Base-by-base conservation (phyloP, 2,329 filamentous ascomycete genomes). In the Rhynchosporium secalis region DNA sequence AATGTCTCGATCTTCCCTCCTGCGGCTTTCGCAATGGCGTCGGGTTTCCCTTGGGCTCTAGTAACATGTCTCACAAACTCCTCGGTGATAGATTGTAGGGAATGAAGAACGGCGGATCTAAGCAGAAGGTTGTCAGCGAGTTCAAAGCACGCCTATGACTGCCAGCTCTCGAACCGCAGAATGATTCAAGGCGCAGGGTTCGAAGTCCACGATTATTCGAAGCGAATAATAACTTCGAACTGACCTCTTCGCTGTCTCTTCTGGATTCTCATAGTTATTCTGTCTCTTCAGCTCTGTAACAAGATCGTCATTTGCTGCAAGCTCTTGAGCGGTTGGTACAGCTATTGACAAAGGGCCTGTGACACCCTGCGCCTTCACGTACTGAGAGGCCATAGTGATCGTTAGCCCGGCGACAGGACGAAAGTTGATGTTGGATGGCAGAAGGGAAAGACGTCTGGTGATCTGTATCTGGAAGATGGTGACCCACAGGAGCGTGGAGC, bases 1-100 rank as follows among this genome's bases (percentile, higher is more conserved):
- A 95, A 99, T 1, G 94, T 96, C 75, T 96, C 96, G 69, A 99
- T 87, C 78, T 94, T 95, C 67, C 93, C 95, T 58, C 93, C 91
- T 5, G 93, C 91, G 72, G 89, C 88, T 69, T 93, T 91, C 51
- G 95, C 84, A 51, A 95, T 84, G 38, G 87, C 86, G 48, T 91
- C 85, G 51, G 92, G 89, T 56, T 94, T 81, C 7, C 81, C 80
- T 65, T 86, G 69, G 45, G 61, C 60, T 66, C 66, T 69, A 56
- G 83, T 87, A 9, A 96, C 92, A 66, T 86, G 83, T 75, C 88
- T 88, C 61, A 99, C 91, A 71, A 99, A 96, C 69, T 94, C 91
- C 73, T 93, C 82, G 65, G 91, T 89, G 60, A 96, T 90, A 55
- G 81, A 81, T 73, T 96, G 90, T 26, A 99, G 82, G 38, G 90